A percentile compares a stretch with the other conserved stretches of the same genome.
Conservation (phyloP, 2,329 filamentous ascomycete genomes). For the Exophiala oligosperma region DNA sequence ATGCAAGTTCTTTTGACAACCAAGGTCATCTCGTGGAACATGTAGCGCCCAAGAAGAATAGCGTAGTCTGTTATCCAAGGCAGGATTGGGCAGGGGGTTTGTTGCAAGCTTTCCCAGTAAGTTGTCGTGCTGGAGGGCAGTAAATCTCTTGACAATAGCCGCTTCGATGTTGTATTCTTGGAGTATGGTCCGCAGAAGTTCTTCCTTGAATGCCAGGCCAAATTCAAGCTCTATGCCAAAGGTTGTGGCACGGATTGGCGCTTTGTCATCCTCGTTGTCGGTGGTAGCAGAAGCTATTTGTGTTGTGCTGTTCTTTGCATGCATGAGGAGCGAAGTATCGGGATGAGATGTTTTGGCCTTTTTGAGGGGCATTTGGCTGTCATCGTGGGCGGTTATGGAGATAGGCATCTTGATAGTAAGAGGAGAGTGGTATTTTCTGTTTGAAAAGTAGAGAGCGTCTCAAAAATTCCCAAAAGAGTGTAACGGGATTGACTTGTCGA, state of each 20-base stretch:
- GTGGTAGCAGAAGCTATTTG: no score
- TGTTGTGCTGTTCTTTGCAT: no score
- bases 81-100: slow-evolving; percentile 1
- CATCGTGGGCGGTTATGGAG: no score
- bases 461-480: no score
- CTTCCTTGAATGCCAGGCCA: slow-evolving; percentile 20
- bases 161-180: slow-evolving; percentile 11
- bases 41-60: slow-evolving; percentile 23
- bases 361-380: no score
- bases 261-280: neutral
- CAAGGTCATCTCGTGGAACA: slow-evolving; percentile 12
- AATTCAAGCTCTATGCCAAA: slow-evolving; percentile 26
- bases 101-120: slow-evolving; percentile 4
- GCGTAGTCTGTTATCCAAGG: slow-evolving; percentile 8
- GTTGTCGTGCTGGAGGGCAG: slow-evolving; percentile 9
- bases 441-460: no score
- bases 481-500: no score
- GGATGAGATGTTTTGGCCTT: no score
- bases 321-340: no score
- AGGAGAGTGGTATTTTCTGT: no score
- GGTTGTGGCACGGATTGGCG: slow-evolving; percentile 3
- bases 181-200: slow-evolving; percentile 9
- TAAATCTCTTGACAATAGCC: slow-evolving; percentile 9
- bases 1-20: neutral
- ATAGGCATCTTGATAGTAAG: no score